phyloP scores from a whole-genome alignment of 768 basidiomycete genomes.

The Macrolepiota albuminosa region DNA sequence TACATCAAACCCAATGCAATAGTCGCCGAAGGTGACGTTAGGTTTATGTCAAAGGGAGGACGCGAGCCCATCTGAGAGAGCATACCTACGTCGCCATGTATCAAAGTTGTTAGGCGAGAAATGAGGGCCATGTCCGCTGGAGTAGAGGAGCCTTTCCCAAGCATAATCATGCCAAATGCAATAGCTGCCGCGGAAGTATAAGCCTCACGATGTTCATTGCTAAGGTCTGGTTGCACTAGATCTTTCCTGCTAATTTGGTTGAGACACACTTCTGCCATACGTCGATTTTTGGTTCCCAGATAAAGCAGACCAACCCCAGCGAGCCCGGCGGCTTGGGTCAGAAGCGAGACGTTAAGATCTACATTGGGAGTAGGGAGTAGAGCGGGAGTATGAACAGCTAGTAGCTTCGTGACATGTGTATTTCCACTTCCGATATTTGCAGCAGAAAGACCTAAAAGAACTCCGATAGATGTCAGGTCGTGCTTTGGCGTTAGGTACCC shows the following conservation, averaged over 20 bases:
- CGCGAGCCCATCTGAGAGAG: constrained; percentile 28
- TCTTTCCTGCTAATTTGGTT: constrained; percentile 77
- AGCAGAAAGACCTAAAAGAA: constrained; percentile 90
- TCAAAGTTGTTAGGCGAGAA: constrained; percentile 62
- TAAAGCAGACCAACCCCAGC: constrained; percentile 87
- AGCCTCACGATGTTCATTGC: constrained; percentile 86
- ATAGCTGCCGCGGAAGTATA: constrained; percentile 88
- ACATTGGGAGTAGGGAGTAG: constrained; percentile 82
- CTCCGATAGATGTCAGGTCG: constrained; percentile 89
- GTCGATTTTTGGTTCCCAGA: constrained; percentile 79
- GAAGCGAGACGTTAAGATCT: constrained; percentile 85
- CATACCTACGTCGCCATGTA: constrained; percentile 65
- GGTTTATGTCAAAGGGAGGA: constrained; percentile 72
- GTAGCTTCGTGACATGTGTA: constrained; percentile 81
- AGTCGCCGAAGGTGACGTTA: constrained; percentile 90
- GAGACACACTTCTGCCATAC: constrained; percentile 91
- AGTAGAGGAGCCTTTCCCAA: constrained; percentile 76
- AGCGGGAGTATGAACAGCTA: constrained; percentile 92
- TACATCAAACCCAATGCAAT: constrained; percentile 93
- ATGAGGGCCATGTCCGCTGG: constrained; percentile 74
- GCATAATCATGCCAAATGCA: constrained; percentile 95
- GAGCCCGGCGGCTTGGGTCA: constrained; percentile 87
- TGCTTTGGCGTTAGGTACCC: constrained; percentile 94
- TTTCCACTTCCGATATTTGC: constrained; percentile 86
- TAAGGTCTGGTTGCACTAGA: constrained; percentile 76